Evolutionary conservation across 1,284 basidiomycete species (phyloP).

Genomic region (Salmacisia buchloeana): DNA sequence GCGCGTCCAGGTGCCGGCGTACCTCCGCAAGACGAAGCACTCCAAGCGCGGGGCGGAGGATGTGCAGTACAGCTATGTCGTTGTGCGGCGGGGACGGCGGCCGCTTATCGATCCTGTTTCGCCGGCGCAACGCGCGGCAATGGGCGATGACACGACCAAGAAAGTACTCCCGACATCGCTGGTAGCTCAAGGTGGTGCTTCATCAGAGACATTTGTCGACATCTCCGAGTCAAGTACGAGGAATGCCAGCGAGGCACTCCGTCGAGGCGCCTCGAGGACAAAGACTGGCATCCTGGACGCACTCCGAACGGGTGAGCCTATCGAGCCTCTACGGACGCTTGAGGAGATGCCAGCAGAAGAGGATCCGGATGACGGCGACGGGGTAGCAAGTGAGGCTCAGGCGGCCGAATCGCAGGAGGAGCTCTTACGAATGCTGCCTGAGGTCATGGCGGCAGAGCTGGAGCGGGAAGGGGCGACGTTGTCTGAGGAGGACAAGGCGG

Average conservation of each 20-base stretch:
- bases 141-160: slow-evolving; percentile 28
- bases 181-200: not conserved
- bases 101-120: slow-evolving; percentile 52
- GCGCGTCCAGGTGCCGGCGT: slow-evolving; percentile 74
- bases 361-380: not conserved
- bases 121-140: no score
- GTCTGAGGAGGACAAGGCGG: not conserved
- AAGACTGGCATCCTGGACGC: no score
- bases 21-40: slow-evolving; percentile 81
- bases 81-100: slow-evolving; percentile 72
- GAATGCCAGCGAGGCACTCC: not conserved
- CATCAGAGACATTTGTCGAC: not conserved
- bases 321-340: no score
- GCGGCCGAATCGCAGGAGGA: not conserved
- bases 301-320: no score
- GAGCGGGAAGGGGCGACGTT: not conserved
- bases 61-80: slow-evolving; percentile 81
- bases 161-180: not conserved
- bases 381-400: not conserved
- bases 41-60: slow-evolving; percentile 76
- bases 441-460: not conserved
- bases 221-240: not conserved
- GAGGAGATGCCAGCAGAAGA: not conserved
- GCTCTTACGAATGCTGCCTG: not conserved
- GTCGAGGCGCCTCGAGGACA: no score